Conservation (phyloP, 495 filamentous ascomycete genomes). For the Annulohypoxylon moriforme region DNA sequence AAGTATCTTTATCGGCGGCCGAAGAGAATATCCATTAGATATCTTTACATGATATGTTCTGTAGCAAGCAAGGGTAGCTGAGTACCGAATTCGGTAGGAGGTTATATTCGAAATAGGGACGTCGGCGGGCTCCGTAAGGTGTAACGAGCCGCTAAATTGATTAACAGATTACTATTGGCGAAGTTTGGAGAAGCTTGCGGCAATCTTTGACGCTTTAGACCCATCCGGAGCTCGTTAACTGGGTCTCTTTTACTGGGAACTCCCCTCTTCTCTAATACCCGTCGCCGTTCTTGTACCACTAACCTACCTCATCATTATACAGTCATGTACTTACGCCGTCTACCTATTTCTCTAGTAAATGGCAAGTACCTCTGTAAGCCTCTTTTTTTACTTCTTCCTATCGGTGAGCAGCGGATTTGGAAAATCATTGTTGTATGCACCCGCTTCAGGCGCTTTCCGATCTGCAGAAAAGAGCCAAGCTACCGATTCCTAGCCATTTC, state of each 20-base stretch:
- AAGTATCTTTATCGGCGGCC: conserved; percentile 15
- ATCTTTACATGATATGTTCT: neutral
- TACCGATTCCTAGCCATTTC: conserved; percentile 11
- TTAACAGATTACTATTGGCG: conserved; percentile 18
- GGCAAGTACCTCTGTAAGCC: conserved; percentile 1
- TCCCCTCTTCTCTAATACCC: conserved; percentile 29
- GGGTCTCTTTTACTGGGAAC: conserved; percentile 39
- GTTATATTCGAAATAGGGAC: conserved; percentile 29
- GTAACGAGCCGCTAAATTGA: conserved; percentile 35
- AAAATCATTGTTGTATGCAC: conserved; percentile 7
- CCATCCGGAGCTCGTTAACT: conserved; percentile 34
- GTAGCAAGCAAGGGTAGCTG: conserved; percentile 2
- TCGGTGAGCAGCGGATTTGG: conserved; percentile 32
- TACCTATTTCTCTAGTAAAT: neutral
- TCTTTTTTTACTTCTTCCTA: conserved; percentile 13
- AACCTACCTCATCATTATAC: conserved; percentile 23
- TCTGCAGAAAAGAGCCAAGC: conserved; percentile 33
- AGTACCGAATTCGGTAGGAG: conserved; percentile 40
- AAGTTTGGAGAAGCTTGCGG: conserved; percentile 25
- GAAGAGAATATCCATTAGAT: conserved; percentile 4
- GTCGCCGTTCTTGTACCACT: conserved; percentile 20
- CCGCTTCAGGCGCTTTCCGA: conserved; percentile 45
- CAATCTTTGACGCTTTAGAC: conserved; percentile 16
- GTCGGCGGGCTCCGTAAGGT: conserved; percentile 42
- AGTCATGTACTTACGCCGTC: neutral